Percentiles rank a stretch among this genome's conserved stretches.
Evolutionary conservation across 106 monocot genomes (phyloP).

Genomic region (Acorus calamus): DNA sequence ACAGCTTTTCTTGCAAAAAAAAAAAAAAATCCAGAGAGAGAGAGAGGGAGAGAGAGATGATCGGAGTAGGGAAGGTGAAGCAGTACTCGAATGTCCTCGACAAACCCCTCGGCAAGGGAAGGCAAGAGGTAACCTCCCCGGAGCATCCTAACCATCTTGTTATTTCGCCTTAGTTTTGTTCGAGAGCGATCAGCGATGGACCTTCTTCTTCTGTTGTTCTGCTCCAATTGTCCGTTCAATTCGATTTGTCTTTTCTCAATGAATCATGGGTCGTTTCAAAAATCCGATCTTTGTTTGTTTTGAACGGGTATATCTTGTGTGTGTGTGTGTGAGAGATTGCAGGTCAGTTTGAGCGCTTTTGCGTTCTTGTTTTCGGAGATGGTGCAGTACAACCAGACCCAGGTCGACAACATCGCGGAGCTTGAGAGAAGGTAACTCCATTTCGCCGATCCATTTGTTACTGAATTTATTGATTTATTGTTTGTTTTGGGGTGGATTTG

Average conservation of each 20-base stretch:
- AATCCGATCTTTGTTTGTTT: not conserved
- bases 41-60: conserved; percentile 23
- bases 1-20: too few relatives aligned
- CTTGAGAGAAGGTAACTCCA: conserved; percentile 64
- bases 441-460: not conserved
- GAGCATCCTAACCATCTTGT: too few relatives aligned
- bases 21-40: too few relatives aligned
- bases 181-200: conserved; percentile 12
- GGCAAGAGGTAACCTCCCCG: conserved; percentile 56
- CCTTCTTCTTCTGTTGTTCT: conserved; percentile 13
- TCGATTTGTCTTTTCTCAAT: too few relatives aligned
- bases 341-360: conserved; percentile 98
- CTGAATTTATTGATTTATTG: not conserved
- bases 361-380: conserved; percentile 92
- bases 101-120: conserved; percentile 82
- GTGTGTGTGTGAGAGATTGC: conserved; percentile 8
- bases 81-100: conserved; percentile 84
- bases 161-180: conserved; percentile 4
- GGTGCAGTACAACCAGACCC: conserved; percentile 94
- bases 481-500: not conserved
- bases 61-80: conserved; percentile 70
- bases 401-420: conserved; percentile 91
- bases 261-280: not conserved
- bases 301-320: not conserved
- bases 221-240: too few relatives aligned